A percentile compares a stretch with the other conserved stretches of the same genome.
These are phyloP conservation scores for Leccinum insolens DNA, from an alignment of 1,284 basidiomycete species.

Conservation along the genomic window DNA sequence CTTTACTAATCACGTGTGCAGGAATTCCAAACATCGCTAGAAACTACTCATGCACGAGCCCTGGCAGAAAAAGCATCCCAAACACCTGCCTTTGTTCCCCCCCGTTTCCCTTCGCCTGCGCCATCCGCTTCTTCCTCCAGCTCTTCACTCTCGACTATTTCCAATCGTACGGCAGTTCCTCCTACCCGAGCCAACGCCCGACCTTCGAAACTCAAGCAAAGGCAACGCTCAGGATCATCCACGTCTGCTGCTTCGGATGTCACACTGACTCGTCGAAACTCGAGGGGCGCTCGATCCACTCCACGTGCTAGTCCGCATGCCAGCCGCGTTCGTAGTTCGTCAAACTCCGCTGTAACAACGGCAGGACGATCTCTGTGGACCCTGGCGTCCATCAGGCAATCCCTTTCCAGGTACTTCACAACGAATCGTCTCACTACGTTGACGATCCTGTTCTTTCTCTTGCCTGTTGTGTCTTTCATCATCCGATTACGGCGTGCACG, in stretches of 20 bases:
- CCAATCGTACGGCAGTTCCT: conserved; percentile 59
- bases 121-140: conserved; percentile 48
- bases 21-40: conserved; percentile 46
- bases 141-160: conserved; percentile 58
- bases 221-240: conserved; percentile 28
- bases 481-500: conserved; percentile 48
- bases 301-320: conserved; percentile 19
- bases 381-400: conserved; percentile 49
- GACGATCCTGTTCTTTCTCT: conserved; percentile 57
- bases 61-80: conserved; percentile 11
- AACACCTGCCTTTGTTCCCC: conserved; percentile 14
- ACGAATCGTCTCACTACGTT: conserved; percentile 49
- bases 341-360: conserved; percentile 19
- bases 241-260: conserved; percentile 25
- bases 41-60: conserved; percentile 26
- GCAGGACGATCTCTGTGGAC: conserved; percentile 43
- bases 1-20: conserved; percentile 27
- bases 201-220: conserved; percentile 26
- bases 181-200: conserved; percentile 19
- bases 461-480: conserved; percentile 63
- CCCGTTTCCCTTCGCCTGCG: conserved; percentile 35
- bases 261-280: conserved; percentile 29
- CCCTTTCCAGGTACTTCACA: conserved; percentile 49
- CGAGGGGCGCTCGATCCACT: conserved; percentile 9
- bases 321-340: conserved; percentile 31